Conservation (phyloP, 805 yeast genomes). For the Starmerella bombicola region DNA sequence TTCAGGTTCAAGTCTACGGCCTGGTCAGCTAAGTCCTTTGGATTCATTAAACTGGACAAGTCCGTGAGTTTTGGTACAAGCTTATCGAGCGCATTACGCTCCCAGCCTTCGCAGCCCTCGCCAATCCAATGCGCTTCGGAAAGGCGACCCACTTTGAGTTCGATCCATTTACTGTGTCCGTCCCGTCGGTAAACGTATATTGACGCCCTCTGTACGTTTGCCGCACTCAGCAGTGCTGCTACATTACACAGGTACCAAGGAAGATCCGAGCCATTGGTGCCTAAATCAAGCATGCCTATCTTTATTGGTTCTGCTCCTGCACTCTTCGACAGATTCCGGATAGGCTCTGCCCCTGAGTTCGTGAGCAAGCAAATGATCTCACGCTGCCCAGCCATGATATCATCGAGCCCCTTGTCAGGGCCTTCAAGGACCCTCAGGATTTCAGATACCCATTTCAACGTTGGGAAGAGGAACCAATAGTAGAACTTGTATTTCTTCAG, state of each 20-base stretch:
- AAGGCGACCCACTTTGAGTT: conserved; percentile 16
- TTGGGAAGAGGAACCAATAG: conserved; percentile 84
- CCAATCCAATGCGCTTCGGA: conserved; percentile 12
- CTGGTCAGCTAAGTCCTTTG: conserved; percentile 71
- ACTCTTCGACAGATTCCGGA: not conserved
- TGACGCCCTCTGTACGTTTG: conserved; percentile 29
- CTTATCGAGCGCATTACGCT: conserved; percentile 55
- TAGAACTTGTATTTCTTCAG: conserved; percentile 75
- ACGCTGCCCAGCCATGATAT: not conserved
- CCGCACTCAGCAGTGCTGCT: conserved; percentile 35
- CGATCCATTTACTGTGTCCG: conserved; percentile 24
- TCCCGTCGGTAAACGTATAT: conserved; percentile 29
- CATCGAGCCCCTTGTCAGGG: conserved; percentile 2
- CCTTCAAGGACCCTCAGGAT: not conserved
- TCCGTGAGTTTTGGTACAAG: conserved; percentile 76
- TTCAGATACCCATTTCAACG: conserved; percentile 32
- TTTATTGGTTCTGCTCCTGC: not conserved
- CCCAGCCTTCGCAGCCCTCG: conserved; percentile 72
- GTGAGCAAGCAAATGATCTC: conserved; percentile 10
- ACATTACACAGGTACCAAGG: conserved; percentile 46
- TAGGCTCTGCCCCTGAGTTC: not conserved
- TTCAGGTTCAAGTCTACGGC: conserved; percentile 84
- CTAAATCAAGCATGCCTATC: conserved; percentile 19
- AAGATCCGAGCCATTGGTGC: conserved; percentile 31
- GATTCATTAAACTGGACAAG: conserved; percentile 68